phyloP scores from a whole-genome alignment of 2,329 filamentous ascomycete species.

The Penicillium freii region DNA sequence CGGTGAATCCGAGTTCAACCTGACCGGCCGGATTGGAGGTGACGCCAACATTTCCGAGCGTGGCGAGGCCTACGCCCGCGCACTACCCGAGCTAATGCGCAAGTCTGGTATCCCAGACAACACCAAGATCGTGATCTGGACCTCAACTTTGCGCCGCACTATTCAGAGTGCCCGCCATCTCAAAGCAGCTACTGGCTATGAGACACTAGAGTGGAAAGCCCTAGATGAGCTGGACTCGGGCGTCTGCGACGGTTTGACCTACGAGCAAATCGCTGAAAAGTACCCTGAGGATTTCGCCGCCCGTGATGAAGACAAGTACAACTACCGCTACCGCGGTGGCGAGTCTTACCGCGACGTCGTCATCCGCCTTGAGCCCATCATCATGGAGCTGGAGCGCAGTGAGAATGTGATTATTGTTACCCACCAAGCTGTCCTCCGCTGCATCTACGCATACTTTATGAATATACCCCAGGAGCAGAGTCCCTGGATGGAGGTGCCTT shows the following conservation, averaged over 20 bases:
- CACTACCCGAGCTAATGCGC: slow-evolving; percentile 78
- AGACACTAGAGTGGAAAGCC: slow-evolving; percentile 98
- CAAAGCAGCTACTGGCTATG: slow-evolving; percentile 66
- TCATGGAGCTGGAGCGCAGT: slow-evolving; percentile 95
- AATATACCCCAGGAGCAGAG: slow-evolving; percentile 89
- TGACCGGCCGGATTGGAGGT: slow-evolving; percentile 86
- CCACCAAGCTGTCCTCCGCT: slow-evolving; percentile 92
- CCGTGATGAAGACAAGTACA: slow-evolving; percentile 98
- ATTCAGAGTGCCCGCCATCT: slow-evolving; percentile 88
- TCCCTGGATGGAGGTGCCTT: slow-evolving; percentile 97
- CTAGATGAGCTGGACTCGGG: slow-evolving; percentile 95
- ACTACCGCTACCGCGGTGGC: slow-evolving; percentile 95
- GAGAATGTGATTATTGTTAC: slow-evolving; percentile 98
- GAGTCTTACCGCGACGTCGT: slow-evolving; percentile 97
- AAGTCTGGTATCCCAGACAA: slow-evolving; percentile 75
- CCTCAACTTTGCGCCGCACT: slow-evolving; percentile 74
- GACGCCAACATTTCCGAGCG: slow-evolving; percentile 83
- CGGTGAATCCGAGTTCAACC: slow-evolving; percentile 90
- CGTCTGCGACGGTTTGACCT: slow-evolving; percentile 94
- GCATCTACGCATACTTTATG: slow-evolving; percentile 99
- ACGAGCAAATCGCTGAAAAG: slow-evolving; percentile 85
- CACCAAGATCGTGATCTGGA: slow-evolving; percentile 69
- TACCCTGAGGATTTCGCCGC: slow-evolving; percentile 95
- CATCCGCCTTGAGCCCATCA: slow-evolving; percentile 95
- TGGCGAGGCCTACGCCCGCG: slow-evolving; percentile 81